Percentiles rank a stretch among this genome's conserved stretches.
Evolutionary conservation across 768 basidiomycete species (phyloP).

Genomic region (Trametes villosa): DNA sequence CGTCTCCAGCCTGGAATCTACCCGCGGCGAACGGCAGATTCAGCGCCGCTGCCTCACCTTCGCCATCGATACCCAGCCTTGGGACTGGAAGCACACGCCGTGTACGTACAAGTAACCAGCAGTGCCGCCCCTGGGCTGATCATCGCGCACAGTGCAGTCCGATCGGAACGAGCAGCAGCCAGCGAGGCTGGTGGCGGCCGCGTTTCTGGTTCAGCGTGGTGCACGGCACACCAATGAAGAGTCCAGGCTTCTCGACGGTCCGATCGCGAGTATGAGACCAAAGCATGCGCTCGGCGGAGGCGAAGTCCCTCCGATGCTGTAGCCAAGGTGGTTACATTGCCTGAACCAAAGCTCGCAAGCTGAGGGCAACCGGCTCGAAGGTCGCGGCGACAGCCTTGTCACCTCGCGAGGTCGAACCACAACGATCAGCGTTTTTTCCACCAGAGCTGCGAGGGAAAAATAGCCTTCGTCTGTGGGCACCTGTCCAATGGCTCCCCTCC

Average conservation of each 20-base stretch:
- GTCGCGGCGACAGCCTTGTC: neutral
- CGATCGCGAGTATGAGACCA: too few species aligned
- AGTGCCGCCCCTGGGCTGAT: constrained; percentile 5
- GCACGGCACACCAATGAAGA: too few species aligned
- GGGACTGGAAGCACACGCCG: neutral
- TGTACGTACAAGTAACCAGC: constrained; percentile 7
- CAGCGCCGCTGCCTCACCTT: neutral
- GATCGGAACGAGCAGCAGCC: constrained; percentile 1
- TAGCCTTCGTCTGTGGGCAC: neutral
- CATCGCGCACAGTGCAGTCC: neutral
- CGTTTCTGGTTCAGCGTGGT: neutral
- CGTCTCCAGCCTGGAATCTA: neutral
- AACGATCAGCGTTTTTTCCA: neutral
- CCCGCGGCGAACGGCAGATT: constrained; percentile 7
- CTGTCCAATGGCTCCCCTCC: neutral
- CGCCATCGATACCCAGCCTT: neutral
- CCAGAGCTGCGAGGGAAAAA: neutral
- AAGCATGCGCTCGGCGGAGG: too few species aligned
- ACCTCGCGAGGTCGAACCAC: neutral
- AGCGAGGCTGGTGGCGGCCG: too few species aligned
- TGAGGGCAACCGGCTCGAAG: too few species aligned
- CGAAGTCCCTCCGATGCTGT: too few species aligned
- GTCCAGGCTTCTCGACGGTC: too few species aligned
- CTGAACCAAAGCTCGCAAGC: too few species aligned
- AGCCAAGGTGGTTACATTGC: too few species aligned